phyloP scores from a whole-genome alignment of 2,329 filamentous ascomycete genomes.

The Cladosporium sp. region DNA sequence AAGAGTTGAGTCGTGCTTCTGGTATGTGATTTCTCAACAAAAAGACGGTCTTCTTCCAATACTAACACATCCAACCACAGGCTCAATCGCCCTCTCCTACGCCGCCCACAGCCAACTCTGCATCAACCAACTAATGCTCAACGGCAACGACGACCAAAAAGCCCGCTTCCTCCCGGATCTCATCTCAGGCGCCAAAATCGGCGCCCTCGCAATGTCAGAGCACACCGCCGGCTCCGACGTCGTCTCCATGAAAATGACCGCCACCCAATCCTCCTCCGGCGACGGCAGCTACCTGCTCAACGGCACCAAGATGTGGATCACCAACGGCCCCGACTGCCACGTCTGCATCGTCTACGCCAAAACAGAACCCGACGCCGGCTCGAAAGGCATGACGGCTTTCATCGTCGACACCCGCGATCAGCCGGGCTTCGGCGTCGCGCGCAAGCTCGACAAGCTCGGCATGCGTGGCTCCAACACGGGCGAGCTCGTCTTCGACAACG shows the following conservation, averaged over 20 bases:
- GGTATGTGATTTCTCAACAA: slow-evolving; percentile 42
- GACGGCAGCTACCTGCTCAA: slow-evolving; percentile 85
- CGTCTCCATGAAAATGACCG: slow-evolving; percentile 89
- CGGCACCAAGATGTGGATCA: slow-evolving; percentile 99
- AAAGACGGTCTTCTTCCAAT: background rate
- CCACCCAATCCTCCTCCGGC: slow-evolving; percentile 77
- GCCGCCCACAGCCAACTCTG: slow-evolving; percentile 95
- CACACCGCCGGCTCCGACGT: slow-evolving; percentile 89
- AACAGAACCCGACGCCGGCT: slow-evolving; percentile 74
- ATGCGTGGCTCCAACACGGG: slow-evolving; percentile 98
- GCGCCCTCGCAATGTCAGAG: slow-evolving; percentile 93
- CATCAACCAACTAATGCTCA: slow-evolving; percentile 92
- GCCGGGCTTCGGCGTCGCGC: slow-evolving; percentile 78
- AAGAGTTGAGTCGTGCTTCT: slow-evolving; percentile 87
- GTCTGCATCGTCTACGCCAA: slow-evolving; percentile 96
- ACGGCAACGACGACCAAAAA: slow-evolving; percentile 80
- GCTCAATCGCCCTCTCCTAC: slow-evolving; percentile 77
- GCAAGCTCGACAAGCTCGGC: slow-evolving; percentile 95
- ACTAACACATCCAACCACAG: slow-evolving; percentile 41
- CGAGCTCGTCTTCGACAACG: slow-evolving; percentile 85
- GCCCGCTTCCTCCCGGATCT: slow-evolving; percentile 75
- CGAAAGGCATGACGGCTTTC: slow-evolving; percentile 94
- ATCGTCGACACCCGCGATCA: slow-evolving; percentile 69
- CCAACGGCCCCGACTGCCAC: slow-evolving; percentile 93
- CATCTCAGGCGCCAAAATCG: slow-evolving; percentile 76